Percentiles rank a stretch among this genome's conserved stretches.
Evolutionary conservation across 1,284 basidiomycete genomes (phyloP).

Genomic region (Polyporus tsugae): DNA sequence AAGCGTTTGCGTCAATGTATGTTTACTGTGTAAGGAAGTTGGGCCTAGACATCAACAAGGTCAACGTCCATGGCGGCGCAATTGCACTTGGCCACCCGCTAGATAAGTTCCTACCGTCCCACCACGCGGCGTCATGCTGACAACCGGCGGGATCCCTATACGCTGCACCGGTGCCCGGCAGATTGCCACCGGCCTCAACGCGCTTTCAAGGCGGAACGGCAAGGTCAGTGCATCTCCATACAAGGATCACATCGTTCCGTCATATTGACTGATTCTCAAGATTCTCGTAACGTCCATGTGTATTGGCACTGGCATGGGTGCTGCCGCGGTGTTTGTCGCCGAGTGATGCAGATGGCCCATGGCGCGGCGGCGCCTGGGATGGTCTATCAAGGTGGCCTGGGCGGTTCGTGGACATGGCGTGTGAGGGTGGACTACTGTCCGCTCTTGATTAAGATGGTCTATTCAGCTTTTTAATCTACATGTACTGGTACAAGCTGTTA

Average conservation of each 20-base stretch:
- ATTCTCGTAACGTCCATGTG: slow-evolving; percentile 88
- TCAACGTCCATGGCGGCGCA: slow-evolving; percentile 92
- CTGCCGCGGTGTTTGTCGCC: slow-evolving; percentile 53
- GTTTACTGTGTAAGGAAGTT: slow-evolving; percentile 84
- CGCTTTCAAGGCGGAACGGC: slow-evolving; percentile 78
- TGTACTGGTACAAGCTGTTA: background rate
- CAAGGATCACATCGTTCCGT: background rate
- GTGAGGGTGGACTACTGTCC: background rate
- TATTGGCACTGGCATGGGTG: slow-evolving; percentile 89
- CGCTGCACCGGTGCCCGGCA: slow-evolving; percentile 90
- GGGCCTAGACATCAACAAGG: slow-evolving; percentile 73
- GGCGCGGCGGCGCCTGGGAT: background rate
- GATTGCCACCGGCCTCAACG: slow-evolving; percentile 88
- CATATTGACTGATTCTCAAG: slow-evolving; percentile 44
- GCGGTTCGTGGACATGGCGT: background rate
- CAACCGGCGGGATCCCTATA: slow-evolving; percentile 40
- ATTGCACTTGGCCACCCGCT: slow-evolving; percentile 90
- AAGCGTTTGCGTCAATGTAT: slow-evolving; percentile 91
- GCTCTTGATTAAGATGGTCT: background rate
- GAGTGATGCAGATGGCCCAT: slow-evolving; percentile 31
- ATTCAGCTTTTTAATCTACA: background rate
- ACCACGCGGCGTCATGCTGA: background rate
- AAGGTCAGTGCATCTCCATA: slow-evolving; percentile 59
- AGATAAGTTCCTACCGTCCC: slow-evolving; percentile 62
- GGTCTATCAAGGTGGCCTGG: background rate